phyloP scores from a whole-genome alignment of 2,329 filamentous ascomycete genomes.

The Lasiodiplodia sp. region DNA sequence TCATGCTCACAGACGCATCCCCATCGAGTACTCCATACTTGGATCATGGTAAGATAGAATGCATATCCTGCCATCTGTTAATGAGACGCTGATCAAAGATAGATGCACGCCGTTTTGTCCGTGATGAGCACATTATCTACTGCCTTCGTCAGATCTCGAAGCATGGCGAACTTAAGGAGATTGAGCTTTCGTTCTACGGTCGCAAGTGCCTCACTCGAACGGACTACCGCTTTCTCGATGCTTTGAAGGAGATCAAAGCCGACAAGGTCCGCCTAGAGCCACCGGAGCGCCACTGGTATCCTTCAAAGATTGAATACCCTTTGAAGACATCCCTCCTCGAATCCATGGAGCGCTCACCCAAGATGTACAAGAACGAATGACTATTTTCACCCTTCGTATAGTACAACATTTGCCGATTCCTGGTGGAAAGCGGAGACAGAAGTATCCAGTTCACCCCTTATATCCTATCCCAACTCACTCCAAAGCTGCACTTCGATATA shows the following conservation, averaged over 20 bases:
- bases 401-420: no score
- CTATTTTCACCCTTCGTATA: not conserved
- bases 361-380: slow-evolving; percentile 40
- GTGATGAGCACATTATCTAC: slow-evolving; percentile 56
- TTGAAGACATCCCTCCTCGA: slow-evolving; percentile 45
- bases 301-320: slow-evolving; percentile 43
- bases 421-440: not conserved
- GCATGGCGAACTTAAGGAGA: slow-evolving; percentile 50
- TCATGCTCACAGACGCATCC: slow-evolving; percentile 56
- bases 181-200: slow-evolving; percentile 54
- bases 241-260: slow-evolving; percentile 53
- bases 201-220: slow-evolving; percentile 43
- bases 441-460: no score
- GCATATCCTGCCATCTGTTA: not conserved
- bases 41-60: slow-evolving; percentile 33
- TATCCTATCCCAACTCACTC: no score
- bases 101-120: slow-evolving; percentile 57
- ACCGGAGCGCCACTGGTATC: slow-evolving; percentile 35
- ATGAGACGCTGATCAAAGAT: slow-evolving; percentile 27
- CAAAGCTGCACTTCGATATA: no score
- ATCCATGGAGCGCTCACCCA: slow-evolving; percentile 47
- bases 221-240: slow-evolving; percentile 54
- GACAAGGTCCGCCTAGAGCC: slow-evolving; percentile 46
- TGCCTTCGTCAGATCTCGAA: slow-evolving; percentile 53
- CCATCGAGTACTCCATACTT: slow-evolving; percentile 50